Evolutionary conservation across 176 grass and related monocot species (phyloP), one percentile per base, ranked within the genome.

Genomic region (Carex parvula): DNA sequence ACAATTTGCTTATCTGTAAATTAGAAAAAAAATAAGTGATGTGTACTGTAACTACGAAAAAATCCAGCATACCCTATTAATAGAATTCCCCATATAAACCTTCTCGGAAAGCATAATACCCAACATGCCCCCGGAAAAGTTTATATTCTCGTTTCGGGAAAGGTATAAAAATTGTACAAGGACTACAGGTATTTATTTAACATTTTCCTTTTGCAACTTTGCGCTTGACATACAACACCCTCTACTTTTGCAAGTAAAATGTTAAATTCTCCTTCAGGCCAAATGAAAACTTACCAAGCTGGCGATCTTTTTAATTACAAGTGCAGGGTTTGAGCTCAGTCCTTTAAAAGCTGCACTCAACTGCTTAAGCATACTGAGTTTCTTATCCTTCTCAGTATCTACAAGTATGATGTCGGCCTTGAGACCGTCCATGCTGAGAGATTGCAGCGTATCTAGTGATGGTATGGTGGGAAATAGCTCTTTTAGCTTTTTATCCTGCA

Each of bases 401-500:
- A 99, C 91, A 35, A 99, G 82, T 87, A 99, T 99, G 53, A 95
- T 89, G 62, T 95, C 96, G 39, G 91, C 93, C 81, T 95, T 99
- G 80, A 91, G 71, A 57, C 93, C 89, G 62, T 95, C 93, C 62
- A 88, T 88, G 79, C 94, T 91, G 64, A 95, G 83, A 85, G 83
- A 87, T 66, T 89, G 86, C 84, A 99, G 88, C 77, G 88, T 88
- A 76, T 90, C 87, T 83, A 95, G 71, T 67, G 96, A 92, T 37
- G 96, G 96, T 74, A 99, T 89, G 57, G 87, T 93, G 52, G 80
- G 86, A 53, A 92, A 95, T 57, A 84, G 70, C 48, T 99, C 91
- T 91, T 94, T 99, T 81, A 99, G 78, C 79, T 92, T 99, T 90
- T 92, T 99, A 87, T 99, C 96, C 96, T 99, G 89, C 60, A 94